A percentile compares a stretch with the other conserved stretches of the same genome.
These are phyloP conservation scores for Pterocarpus santalinus DNA, from an alignment of 306 rosid species.

Conservation along the genomic window DNA sequence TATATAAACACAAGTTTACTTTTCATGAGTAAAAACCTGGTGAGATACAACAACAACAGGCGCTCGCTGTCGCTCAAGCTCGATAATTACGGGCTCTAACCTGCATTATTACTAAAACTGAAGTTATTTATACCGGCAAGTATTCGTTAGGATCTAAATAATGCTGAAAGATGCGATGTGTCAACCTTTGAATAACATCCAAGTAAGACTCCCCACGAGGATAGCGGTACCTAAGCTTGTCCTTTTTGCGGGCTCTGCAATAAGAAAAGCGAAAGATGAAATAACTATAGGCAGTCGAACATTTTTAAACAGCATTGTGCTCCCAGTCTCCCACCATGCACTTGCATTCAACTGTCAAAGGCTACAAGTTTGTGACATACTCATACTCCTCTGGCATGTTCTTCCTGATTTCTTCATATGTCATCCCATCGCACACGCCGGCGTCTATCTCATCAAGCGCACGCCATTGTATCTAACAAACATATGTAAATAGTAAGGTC, in stretches of 20 bases:
- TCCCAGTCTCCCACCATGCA: background rate
- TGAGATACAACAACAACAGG: constrained; percentile 97
- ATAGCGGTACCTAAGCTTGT: constrained; percentile 93
- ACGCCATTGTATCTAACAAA: constrained; percentile 92
- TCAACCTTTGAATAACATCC: constrained; percentile 96
- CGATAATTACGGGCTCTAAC: constrained; percentile 97
- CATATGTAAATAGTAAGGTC: constrained; percentile 29
- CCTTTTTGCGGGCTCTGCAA: constrained; percentile 85
- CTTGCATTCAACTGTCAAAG: constrained; percentile 36
- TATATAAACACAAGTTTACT: background rate
- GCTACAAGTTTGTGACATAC: constrained; percentile 62
- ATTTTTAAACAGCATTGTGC: constrained; percentile 34
- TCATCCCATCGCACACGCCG: constrained; percentile 99
- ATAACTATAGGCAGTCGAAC: background rate
- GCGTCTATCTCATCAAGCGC: constrained; percentile 93
- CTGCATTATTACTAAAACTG: constrained; percentile 54
- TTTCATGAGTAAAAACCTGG: constrained; percentile 66
- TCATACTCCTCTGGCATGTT: constrained; percentile 96
- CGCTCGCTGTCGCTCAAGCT: constrained; percentile 95
- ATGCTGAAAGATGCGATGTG: constrained; percentile 32
- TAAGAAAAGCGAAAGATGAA: constrained; percentile 4
- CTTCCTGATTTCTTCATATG: constrained; percentile 90
- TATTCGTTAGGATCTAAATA: constrained; percentile 29
- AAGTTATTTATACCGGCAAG: constrained; percentile 20
- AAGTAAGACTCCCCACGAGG: constrained; percentile 99